A percentile compares a stretch with the other conserved stretches of the same genome.
Evolutionary conservation across 345 rosid species (phyloP).

Genomic region (Chamaenerion angustifolium): DNA sequence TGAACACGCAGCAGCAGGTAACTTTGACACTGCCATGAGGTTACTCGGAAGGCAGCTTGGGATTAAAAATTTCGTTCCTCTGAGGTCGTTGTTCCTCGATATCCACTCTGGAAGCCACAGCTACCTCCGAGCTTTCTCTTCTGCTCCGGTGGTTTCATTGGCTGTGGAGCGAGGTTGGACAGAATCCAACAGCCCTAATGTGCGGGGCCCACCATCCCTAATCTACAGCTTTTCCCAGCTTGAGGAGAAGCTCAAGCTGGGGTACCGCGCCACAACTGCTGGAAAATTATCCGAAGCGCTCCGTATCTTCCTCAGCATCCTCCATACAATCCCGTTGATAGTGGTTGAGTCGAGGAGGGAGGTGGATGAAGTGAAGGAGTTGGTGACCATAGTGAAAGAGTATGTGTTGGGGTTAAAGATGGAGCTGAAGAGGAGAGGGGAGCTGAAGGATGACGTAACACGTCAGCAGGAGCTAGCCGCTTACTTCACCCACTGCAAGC

Average conservation of each 20-base stretch:
- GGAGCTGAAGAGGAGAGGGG: constrained; percentile 70
- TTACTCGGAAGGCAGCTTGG: constrained; percentile 87
- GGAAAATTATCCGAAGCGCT: constrained; percentile 80
- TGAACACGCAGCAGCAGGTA: constrained; percentile 87
- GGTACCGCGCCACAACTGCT: constrained; percentile 73
- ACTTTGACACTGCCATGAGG: constrained; percentile 86
- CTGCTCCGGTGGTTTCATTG: constrained; percentile 59
- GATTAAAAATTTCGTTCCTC: constrained; percentile 55
- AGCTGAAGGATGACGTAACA: constrained; percentile 44
- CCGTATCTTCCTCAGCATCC: constrained; percentile 55
- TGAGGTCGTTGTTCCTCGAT: constrained; percentile 65
- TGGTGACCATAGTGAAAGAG: constrained; percentile 65
- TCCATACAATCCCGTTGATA: constrained; percentile 81
- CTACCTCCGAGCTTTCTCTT: constrained; percentile 59
- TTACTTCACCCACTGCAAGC: constrained; percentile 89
- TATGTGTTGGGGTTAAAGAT: constrained; percentile 73
- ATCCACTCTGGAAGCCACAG: constrained; percentile 67
- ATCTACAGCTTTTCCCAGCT: constrained; percentile 64
- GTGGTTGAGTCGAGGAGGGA: constrained; percentile 95
- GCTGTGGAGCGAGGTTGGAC: constrained; percentile 86
- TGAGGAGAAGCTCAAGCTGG: constrained; percentile 87
- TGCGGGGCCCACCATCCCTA: constrained; percentile 74
- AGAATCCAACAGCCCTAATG: constrained; percentile 69
- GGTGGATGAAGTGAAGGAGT: constrained; percentile 89
- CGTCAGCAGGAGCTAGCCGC: constrained; percentile 98